These are phyloP conservation scores for Terfezia boudieri DNA, from an alignment of 495 filamentous ascomycete species.

Conservation along the genomic window DNA sequence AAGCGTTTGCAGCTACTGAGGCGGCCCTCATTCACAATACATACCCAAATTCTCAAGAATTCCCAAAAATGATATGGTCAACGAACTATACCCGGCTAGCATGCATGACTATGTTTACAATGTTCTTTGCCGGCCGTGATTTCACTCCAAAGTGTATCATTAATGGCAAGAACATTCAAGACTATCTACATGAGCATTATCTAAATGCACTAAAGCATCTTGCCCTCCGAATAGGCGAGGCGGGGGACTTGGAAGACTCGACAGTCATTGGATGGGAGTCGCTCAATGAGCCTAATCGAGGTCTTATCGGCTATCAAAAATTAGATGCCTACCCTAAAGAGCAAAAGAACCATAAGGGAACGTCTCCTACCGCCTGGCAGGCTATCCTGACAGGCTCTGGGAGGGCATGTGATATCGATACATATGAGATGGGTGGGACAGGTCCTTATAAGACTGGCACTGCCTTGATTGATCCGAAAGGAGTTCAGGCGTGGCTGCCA, in stretches of 20 bases:
- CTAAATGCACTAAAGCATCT: slow-evolving; percentile 57
- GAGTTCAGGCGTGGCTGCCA: slow-evolving; percentile 64
- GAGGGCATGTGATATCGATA: slow-evolving; percentile 66
- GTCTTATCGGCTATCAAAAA: slow-evolving; percentile 67
- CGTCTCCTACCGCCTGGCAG: slow-evolving; percentile 87
- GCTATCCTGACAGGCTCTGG: slow-evolving; percentile 78
- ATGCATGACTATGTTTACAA: slow-evolving; percentile 49
- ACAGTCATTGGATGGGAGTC: slow-evolving; percentile 91
- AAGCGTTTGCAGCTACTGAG: slow-evolving; percentile 62
- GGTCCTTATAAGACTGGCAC: slow-evolving; percentile 76
- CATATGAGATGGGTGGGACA: slow-evolving; percentile 81
- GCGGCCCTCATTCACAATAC: slow-evolving; percentile 90
- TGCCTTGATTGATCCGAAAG: slow-evolving; percentile 68
- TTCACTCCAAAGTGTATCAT: slow-evolving; percentile 95
- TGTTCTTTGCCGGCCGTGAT: slow-evolving; percentile 63
- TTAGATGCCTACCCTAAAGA: slow-evolving; percentile 62
- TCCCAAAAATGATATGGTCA: slow-evolving; percentile 98
- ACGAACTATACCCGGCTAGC: slow-evolving; percentile 72
- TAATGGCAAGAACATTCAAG: slow-evolving; percentile 85
- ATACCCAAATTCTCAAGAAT: slow-evolving; percentile 62
- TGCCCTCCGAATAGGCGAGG: slow-evolving; percentile 66
- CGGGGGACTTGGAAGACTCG: slow-evolving; percentile 67
- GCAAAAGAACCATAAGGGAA: slow-evolving; percentile 81
- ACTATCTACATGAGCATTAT: slow-evolving; percentile 79
- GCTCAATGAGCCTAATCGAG: slow-evolving; percentile 82